Base-by-base conservation (phyloP, 768 basidiomycete species). In the Phaffia tasmanica region DNA sequence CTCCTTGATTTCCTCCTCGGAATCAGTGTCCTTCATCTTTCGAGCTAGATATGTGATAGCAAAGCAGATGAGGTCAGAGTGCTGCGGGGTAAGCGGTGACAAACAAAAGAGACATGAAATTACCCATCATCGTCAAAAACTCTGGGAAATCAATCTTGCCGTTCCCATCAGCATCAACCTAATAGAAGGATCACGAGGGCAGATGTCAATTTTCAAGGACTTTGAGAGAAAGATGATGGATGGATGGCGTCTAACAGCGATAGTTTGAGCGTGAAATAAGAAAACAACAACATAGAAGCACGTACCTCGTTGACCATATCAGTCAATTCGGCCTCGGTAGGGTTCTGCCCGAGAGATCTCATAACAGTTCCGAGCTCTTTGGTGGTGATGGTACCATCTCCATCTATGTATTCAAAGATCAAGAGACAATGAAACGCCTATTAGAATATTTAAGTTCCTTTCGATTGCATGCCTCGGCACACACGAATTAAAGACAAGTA, bases 1-100 rank as follows among this genome's bases (percentile, higher is more conserved):
- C 80, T 93, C 89, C 76, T 84, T 85, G 77, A 98, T 88, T 79
- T 95, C 93, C 77, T 92, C 91, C 78, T 95, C 90, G 72, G 83
- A 83, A 75, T 93, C 91, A 27, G 87, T 88, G 75, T 93, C 88
- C 75, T 85, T 85, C 87, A 90, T 90, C 79, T 88, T 88, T 72
- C 87, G 70, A 5, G 75, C 73, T 76, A 77, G 73, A 76, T 76
- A 57, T 9, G 35, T 47, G 42, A 27, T 27, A 11, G 58, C 2
- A 19, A 4, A 18, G 4, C n/a, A 30, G 57, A 14, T n/a, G 21
- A 14, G 8, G 19, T 46, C 32, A 18, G 58, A 15, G 19, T 27
- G 56, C 32, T 42, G 35, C 35, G 35, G 35, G 35, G 35, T 42
- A 42, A 42, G 35, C 35, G 11, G 11, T 11, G 35, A 4, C 35